Conservation (phyloP, 2,329 filamentous ascomycete genomes). For the Neoascochyta sp. region DNA sequence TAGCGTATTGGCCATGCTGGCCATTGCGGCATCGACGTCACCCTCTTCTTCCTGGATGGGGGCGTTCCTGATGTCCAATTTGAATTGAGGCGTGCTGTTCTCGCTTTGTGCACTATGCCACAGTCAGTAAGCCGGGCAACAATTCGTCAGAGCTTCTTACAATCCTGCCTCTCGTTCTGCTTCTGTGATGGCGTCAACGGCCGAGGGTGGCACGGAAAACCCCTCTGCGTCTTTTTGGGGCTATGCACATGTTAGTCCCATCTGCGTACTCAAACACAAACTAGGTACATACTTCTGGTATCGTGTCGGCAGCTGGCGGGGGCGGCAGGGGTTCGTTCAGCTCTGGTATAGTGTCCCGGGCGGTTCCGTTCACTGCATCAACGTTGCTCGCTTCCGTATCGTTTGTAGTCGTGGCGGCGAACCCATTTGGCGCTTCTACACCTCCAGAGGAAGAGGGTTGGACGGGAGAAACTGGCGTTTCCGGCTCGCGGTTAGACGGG, state of each 20-base stretch:
- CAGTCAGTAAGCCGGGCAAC: conserved; percentile 4
- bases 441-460: conserved; percentile 24
- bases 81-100: conserved; percentile 56
- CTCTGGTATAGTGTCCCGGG: conserved; percentile 33
- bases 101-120: conserved; percentile 20
- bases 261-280: not conserved
- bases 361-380: conserved; percentile 29
- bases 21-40: conserved; percentile 68
- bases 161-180: conserved; percentile 62
- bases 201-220: conserved; percentile 68
- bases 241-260: conserved; percentile 17
- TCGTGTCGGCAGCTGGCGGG: conserved; percentile 18
- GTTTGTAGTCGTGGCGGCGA: conserved; percentile 16
- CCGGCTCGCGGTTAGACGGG: conserved; percentile 27
- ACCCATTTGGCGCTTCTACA: conserved; percentile 32
- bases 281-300: conserved; percentile 23
- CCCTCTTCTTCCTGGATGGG: conserved; percentile 75
- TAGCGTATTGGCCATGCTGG: conserved; percentile 70
- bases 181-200: conserved; percentile 58
- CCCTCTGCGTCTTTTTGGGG: conserved; percentile 67
- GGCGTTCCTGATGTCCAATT: conserved; percentile 73
- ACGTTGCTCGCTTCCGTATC: conserved; percentile 16
- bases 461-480: conserved; percentile 34
- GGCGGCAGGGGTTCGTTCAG: conserved; percentile 37
- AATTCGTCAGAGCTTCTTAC: conserved; percentile 15